phyloP scores from a whole-genome alignment of 805 yeast species.

The Nematodospora valgi region DNA sequence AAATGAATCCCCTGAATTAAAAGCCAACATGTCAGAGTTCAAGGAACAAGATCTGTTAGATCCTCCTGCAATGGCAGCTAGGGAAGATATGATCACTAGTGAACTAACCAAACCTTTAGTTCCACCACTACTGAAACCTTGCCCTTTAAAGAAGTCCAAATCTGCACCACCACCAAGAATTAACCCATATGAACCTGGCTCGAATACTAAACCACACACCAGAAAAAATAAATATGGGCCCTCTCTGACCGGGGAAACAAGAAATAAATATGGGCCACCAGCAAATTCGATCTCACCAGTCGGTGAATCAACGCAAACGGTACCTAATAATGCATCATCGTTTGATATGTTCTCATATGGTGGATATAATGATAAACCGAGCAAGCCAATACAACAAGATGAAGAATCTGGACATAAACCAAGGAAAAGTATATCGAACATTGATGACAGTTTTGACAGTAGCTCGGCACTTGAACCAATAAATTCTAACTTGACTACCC shows the following conservation, averaged over 20 bases:
- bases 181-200: conserved; percentile 40
- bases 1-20: conserved; percentile 13
- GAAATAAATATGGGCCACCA: neutral
- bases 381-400: conserved; percentile 5
- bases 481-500: neutral
- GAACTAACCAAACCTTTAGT: neutral
- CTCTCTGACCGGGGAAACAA: neutral
- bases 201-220: conserved; percentile 11
- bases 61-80: neutral
- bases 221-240: conserved; percentile 27
- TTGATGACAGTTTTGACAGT: conserved; percentile 33
- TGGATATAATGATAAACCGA: conserved; percentile 5
- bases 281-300: no score
- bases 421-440: conserved; percentile 13
- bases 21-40: conserved; percentile 1
- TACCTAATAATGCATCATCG: neutral
- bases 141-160: conserved; percentile 1
- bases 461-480: neutral
- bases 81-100: neutral
- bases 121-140: neutral
- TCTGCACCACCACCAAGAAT: conserved; percentile 15
- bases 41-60: conserved; percentile 3
- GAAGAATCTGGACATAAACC: conserved; percentile 5
- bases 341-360: conserved; percentile 8
- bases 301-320: conserved; percentile 4